phyloP scores from a whole-genome alignment of 2,329 filamentous ascomycete genomes.

The Colletotrichum sp. region DNA sequence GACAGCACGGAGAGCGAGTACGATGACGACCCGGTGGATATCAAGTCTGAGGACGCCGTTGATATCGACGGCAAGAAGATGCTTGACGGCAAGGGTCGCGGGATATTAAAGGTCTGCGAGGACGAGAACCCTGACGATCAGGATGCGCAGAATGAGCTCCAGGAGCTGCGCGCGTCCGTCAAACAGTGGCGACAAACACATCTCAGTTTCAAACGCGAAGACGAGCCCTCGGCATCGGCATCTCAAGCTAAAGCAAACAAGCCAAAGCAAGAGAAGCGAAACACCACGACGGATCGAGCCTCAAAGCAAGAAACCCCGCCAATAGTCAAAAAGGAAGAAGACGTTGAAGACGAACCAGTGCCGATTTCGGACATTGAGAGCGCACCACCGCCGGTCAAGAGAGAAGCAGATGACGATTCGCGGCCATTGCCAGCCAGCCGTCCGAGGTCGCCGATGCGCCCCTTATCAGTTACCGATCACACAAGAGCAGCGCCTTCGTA shows the following conservation, averaged over 20 bases:
- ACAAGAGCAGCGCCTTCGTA: neutral
- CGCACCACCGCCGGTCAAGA: neutral
- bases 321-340: neutral
- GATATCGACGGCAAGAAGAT: constrained; percentile 71
- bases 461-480: neutral
- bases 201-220: constrained; percentile 8
- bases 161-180: constrained; percentile 63
- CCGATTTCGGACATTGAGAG: neutral
- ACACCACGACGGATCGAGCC: neutral
- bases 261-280: neutral
- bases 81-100: constrained; percentile 68
- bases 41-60: constrained; percentile 56
- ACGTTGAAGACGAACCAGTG: neutral
- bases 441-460: neutral
- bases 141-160: constrained; percentile 66
- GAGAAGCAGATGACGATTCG: neutral
- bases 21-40: constrained; percentile 49
- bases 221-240: neutral
- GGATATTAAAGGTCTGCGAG: constrained; percentile 77
- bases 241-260: neutral
- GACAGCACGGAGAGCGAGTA: constrained; percentile 48
- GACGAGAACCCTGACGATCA: constrained; percentile 66
- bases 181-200: constrained; percentile 23
- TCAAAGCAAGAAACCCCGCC: neutral
- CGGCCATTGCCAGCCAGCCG: neutral